A percentile compares a stretch with the other conserved stretches of the same genome.
Evolutionary conservation across 305 asterid genomes (phyloP).

Genomic region (Fraxinus greggii): DNA sequence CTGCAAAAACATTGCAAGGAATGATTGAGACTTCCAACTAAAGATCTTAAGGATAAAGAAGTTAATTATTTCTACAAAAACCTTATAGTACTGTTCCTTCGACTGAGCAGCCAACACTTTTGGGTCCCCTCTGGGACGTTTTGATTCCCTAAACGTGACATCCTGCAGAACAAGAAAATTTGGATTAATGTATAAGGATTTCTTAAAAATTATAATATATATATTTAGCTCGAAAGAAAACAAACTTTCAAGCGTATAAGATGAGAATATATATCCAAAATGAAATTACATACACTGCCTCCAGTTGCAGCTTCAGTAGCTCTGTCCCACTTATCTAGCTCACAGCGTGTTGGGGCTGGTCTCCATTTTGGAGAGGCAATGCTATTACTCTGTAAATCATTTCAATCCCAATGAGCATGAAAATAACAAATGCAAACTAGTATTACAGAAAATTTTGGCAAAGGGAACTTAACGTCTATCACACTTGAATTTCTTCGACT

Average conservation of each 20-base stretch:
- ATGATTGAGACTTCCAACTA: slow-evolving; percentile 14
- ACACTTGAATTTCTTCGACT: slow-evolving; percentile 51
- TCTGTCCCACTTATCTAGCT: slow-evolving; percentile 89
- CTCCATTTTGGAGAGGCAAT: slow-evolving; percentile 60
- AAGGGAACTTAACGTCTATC: slow-evolving; percentile 3
- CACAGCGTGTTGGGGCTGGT: slow-evolving; percentile 87
- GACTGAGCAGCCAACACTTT: slow-evolving; percentile 82
- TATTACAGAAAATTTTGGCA: neutral
- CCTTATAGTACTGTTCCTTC: slow-evolving; percentile 84
- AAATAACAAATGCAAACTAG: neutral
- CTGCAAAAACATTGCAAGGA: slow-evolving; percentile 18
- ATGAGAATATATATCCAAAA: slow-evolving; percentile 1
- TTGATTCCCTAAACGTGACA: slow-evolving; percentile 70
- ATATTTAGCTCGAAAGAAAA: neutral
- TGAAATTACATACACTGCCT: slow-evolving; percentile 71
- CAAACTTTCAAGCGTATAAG: slow-evolving; percentile 7
- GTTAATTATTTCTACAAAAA: slow-evolving; percentile 7
- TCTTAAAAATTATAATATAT: neutral
- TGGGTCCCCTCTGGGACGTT: slow-evolving; percentile 72
- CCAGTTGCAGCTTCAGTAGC: slow-evolving; percentile 89
- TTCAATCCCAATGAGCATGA: slow-evolving; percentile 18
- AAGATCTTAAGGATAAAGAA: neutral
- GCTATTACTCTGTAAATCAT: slow-evolving; percentile 38
- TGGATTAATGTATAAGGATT: neutral
- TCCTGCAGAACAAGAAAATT: slow-evolving; percentile 44